Conservation (phyloP, 345 rosid species). For the Euphorbia pulcherrima region DNA sequence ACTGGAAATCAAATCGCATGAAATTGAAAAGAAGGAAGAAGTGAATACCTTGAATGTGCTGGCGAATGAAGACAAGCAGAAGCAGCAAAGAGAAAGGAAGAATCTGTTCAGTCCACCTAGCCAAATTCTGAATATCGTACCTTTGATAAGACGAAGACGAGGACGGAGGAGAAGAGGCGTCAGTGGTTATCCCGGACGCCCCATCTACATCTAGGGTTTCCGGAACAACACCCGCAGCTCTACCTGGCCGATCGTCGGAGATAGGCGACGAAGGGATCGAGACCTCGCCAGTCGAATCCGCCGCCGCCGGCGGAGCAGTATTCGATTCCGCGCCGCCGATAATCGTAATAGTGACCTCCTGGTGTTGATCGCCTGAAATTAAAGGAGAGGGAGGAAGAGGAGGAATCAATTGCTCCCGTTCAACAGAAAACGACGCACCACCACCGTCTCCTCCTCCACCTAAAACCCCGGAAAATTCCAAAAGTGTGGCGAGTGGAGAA, state of each 20-base stretch:
- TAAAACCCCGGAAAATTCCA: conserved; percentile 34
- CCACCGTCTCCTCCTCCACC: conserved; percentile 7
- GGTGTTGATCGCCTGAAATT: not conserved
- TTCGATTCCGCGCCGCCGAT: conserved; percentile 24
- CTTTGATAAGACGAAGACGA: conserved; percentile 35
- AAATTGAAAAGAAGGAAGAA: not conserved
- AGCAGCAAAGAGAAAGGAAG: conserved; percentile 53
- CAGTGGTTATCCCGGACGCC: conserved; percentile 13
- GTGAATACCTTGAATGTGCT: conserved; percentile 56
- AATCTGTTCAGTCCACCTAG: conserved; percentile 56
- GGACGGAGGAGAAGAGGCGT: not conserved
- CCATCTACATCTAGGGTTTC: conserved; percentile 19
- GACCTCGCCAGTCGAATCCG: conserved; percentile 8
- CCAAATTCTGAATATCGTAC: conserved; percentile 47
- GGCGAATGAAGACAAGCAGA: conserved; percentile 52
- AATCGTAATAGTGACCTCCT: conserved; percentile 48
- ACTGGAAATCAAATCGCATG: not conserved
- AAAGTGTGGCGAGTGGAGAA: conserved; percentile 31
- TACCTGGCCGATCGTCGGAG: conserved; percentile 8
- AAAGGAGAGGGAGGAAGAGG: conserved; percentile 8
- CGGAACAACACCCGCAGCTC: conserved; percentile 19
- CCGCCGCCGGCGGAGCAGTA: too few species aligned
- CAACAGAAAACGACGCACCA: conserved; percentile 13
- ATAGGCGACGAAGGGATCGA: not conserved
- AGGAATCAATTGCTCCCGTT: conserved; percentile 9